Evolutionary conservation across 768 basidiomycete species (phyloP), one percentile per base, ranked within the genome.

Genomic region (Sporobolomyces pararoseus): DNA sequence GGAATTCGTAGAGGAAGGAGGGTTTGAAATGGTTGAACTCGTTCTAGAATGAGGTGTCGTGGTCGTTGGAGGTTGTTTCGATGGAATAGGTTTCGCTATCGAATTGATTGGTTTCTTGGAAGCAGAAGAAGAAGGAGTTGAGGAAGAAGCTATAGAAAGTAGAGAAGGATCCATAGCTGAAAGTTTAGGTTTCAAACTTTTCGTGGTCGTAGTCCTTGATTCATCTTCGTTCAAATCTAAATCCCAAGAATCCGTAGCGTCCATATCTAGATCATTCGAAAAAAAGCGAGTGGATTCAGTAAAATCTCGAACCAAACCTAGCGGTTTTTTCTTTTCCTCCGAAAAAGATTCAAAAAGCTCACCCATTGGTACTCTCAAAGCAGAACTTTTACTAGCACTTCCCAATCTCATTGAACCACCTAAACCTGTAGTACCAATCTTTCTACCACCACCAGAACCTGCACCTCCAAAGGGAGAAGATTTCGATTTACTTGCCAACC

Each of bases 191-290:
- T 59, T 66, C 3, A 58, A 21, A 13, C 55, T 47, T 10, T 46
- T 32, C 0, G 32, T 4, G 0, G 51, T 50, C 19, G 51, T 44
- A 0, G 49, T 39, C 4, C 50, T n/a, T 0, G 57, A 23, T 10
- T 27, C 23, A 13, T 54, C 50, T 16, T 39, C 42, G 14, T 65
- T 58, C 52, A 61, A 21, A 35, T 73, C 72, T 9, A 73, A 49
- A 57, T 73, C 72, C 72, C 72, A 73, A 1, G 39, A 46, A 39
- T 73, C 72, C 37, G 53, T 51, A 14, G 72, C 72, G 46, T 73
- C 72, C 68, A 73, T 69, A 44, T 73, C 71, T 70, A 52, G 16
- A 6, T 14, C 21, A 6, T 21, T 50, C 34, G 12, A 3, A 31
- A 14, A 49, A 19, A 25, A 17, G 9, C 39, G 39, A 42, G n/a